These are phyloP conservation scores for Pichia ethanolica DNA, from an alignment of 805 yeast genomes.

Conservation along the genomic window DNA sequence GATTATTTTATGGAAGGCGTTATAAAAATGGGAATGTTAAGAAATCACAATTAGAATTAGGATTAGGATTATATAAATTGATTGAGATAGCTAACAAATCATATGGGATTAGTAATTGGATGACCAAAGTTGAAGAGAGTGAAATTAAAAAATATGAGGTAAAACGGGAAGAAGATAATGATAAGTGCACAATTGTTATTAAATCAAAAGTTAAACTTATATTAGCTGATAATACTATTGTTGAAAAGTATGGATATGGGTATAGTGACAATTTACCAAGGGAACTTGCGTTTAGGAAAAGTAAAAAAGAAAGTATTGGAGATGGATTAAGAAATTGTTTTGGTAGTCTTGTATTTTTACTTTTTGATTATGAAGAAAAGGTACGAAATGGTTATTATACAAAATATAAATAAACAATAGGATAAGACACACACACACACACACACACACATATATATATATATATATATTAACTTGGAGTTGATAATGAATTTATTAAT, in stretches of 20 bases:
- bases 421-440: too few species aligned
- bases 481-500: constrained; percentile 21
- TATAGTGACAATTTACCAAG: constrained; percentile 28
- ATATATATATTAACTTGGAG: background rate
- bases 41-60: constrained; percentile 3
- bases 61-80: constrained; percentile 18
- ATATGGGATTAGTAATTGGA: constrained; percentile 50
- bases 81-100: constrained; percentile 37
- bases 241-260: constrained; percentile 35
- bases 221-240: constrained; percentile 37
- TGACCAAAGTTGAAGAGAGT: constrained; percentile 9
- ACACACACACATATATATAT: too few species aligned
- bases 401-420: constrained; percentile 6
- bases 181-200: background rate
- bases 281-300: constrained; percentile 29
- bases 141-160: background rate
- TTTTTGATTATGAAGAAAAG: constrained; percentile 24
- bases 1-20: constrained; percentile 2
- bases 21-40: constrained; percentile 10
- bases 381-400: constrained; percentile 18
- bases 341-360: constrained; percentile 26
- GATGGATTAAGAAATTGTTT: constrained; percentile 39
- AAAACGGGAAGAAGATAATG: background rate
- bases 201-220: constrained; percentile 28
- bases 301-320: constrained; percentile 42